Evolutionary conservation across 306 rosid genomes (phyloP).

Genomic region (Trifolium repens): DNA sequence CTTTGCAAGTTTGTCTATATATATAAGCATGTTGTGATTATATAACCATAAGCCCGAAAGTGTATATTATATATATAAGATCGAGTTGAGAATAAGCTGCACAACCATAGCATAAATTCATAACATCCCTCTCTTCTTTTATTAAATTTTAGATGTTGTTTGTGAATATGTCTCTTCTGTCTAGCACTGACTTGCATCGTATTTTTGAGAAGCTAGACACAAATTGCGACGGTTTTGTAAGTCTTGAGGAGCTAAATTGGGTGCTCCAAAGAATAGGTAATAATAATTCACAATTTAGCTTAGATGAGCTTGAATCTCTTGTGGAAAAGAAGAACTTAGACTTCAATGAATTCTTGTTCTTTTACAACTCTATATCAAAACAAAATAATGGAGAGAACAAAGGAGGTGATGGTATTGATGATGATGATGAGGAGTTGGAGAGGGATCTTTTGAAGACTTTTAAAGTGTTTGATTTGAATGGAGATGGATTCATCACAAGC

Average conservation of each 20-base stretch:
- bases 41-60: background rate
- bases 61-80: background rate
- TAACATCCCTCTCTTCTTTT: background rate
- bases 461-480: slow-evolving; percentile 74
- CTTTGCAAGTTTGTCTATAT: background rate
- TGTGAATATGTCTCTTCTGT: slow-evolving; percentile 51
- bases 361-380: slow-evolving; percentile 60
- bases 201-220: slow-evolving; percentile 71
- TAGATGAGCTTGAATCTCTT: slow-evolving; percentile 56
- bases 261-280: slow-evolving; percentile 49
- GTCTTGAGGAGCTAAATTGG: slow-evolving; percentile 66
- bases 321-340: slow-evolving; percentile 58
- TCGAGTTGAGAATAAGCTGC: background rate
- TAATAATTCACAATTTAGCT: slow-evolving; percentile 28
- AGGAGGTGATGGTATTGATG: slow-evolving; percentile 12
- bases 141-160: background rate
- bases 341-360: slow-evolving; percentile 63
- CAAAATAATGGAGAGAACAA: slow-evolving; percentile 32
- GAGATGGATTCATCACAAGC: slow-evolving; percentile 78
- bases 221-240: slow-evolving; percentile 65
- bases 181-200: slow-evolving; percentile 58
- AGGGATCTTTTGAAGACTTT: slow-evolving; percentile 71
- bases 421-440: slow-evolving; percentile 42
- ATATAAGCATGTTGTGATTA: background rate
- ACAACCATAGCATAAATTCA: background rate